Conservation (phyloP, 2,329 filamentous ascomycete species). For the Xylaria sp. region DNA sequence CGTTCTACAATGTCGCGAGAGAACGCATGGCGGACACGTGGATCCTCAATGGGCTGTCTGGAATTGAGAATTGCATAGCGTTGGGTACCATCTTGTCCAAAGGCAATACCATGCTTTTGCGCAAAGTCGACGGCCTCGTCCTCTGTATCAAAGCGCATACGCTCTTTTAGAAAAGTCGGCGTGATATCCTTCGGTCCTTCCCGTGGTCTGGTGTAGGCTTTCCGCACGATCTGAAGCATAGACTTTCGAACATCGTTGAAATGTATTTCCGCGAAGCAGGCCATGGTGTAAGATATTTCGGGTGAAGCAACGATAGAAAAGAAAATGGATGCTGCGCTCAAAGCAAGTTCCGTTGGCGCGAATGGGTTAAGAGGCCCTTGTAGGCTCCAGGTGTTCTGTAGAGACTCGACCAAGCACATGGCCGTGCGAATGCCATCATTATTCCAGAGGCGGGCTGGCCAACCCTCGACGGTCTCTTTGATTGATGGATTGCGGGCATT, state of each 20-base stretch:
- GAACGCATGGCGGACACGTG: slow-evolving; percentile 65
- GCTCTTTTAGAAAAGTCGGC: slow-evolving; percentile 64
- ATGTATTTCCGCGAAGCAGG: slow-evolving; percentile 75
- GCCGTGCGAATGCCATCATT: slow-evolving; percentile 71
- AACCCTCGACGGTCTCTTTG: slow-evolving; percentile 65
- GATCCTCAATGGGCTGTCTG: slow-evolving; percentile 58
- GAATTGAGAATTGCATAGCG: slow-evolving; percentile 59
- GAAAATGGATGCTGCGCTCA: slow-evolving; percentile 64
- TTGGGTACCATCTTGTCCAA: slow-evolving; percentile 55
- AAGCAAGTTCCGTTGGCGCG: slow-evolving; percentile 60
- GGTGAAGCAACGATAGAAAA: slow-evolving; percentile 69
- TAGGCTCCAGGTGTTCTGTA: slow-evolving; percentile 68
- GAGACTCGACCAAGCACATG: slow-evolving; percentile 67
- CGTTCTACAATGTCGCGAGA: slow-evolving; percentile 68
- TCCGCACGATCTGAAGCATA: slow-evolving; percentile 66
- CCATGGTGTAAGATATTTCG: slow-evolving; percentile 74
- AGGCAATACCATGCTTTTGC: slow-evolving; percentile 66
- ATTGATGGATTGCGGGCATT: slow-evolving; percentile 70
- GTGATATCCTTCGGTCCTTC: slow-evolving; percentile 70
- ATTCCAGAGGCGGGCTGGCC: slow-evolving; percentile 66
- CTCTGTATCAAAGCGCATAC: slow-evolving; percentile 74
- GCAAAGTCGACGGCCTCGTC: slow-evolving; percentile 74
- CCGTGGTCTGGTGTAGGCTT: slow-evolving; percentile 66
- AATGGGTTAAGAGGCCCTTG: slow-evolving; percentile 66
- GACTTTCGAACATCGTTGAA: slow-evolving; percentile 70